These are phyloP conservation scores for Hericium rajendrae DNA, from an alignment of 768 basidiomycete species.

Conservation along the genomic window DNA sequence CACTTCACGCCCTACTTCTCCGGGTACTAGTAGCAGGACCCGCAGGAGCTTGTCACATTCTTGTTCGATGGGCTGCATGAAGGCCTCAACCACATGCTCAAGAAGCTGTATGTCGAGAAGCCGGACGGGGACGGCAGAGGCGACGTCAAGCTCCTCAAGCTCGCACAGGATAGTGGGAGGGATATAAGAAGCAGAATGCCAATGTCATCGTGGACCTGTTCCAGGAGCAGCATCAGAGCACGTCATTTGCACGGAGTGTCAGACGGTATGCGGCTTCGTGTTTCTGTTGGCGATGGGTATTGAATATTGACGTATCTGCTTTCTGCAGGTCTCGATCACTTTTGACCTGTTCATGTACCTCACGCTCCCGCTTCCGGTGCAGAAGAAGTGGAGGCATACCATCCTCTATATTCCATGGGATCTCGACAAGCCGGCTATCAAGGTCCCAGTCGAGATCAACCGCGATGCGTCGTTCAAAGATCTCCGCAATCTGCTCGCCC, in stretches of 20 bases:
- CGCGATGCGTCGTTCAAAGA: slow-evolving; percentile 76
- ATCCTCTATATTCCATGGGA: slow-evolving; percentile 80
- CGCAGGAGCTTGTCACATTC: slow-evolving; percentile 94
- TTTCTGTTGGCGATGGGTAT: not conserved
- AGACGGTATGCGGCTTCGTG: slow-evolving; percentile 48
- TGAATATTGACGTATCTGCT: not conserved
- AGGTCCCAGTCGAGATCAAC: slow-evolving; percentile 68
- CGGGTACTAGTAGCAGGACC: slow-evolving; percentile 97
- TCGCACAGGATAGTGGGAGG: slow-evolving; percentile 90
- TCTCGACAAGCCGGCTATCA: slow-evolving; percentile 48
- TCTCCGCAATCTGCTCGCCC: slow-evolving; percentile 64
- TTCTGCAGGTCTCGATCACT: slow-evolving; percentile 82
- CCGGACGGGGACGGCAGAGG: slow-evolving; percentile 95
- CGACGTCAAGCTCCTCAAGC: slow-evolving; percentile 60
- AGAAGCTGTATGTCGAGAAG: slow-evolving; percentile 96
- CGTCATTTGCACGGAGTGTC: slow-evolving; percentile 92
- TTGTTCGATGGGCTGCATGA: slow-evolving; percentile 57
- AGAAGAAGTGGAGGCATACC: slow-evolving; percentile 74
- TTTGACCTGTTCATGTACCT: slow-evolving; percentile 99
- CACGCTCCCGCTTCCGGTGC: slow-evolving; percentile 90
- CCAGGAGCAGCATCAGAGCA: slow-evolving; percentile 95
- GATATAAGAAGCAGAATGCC: slow-evolving; percentile 95
- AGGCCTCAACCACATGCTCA: slow-evolving; percentile 47
- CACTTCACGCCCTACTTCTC: slow-evolving; percentile 94
- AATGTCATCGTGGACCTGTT: slow-evolving; percentile 98